Evolutionary conservation across 2,329 filamentous ascomycete genomes (phyloP).

Genomic region (Pleoardoris graminearum): DNA sequence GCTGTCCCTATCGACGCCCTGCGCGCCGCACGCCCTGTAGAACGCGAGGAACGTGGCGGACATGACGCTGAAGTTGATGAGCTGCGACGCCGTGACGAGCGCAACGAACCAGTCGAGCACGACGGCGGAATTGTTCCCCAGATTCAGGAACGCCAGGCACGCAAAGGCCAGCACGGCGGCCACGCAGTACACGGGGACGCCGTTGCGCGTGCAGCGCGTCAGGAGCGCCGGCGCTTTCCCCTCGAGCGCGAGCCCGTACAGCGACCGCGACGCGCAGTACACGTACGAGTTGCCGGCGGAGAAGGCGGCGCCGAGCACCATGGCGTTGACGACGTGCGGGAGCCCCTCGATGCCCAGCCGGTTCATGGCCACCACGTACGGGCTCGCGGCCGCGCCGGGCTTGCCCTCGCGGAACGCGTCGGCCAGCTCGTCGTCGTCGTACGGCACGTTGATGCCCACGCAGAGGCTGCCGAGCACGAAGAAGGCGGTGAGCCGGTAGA

Average conservation of each 20-base stretch:
- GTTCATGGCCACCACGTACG: conserved; percentile 65
- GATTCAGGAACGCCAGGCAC: conserved; percentile 73
- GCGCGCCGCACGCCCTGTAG: conserved; percentile 67
- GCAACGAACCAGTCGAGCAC: conserved; percentile 77
- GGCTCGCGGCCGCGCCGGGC: conserved; percentile 68
- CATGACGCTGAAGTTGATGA: conserved; percentile 55
- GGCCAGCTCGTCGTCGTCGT: conserved; percentile 65
- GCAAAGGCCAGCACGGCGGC: conserved; percentile 66
- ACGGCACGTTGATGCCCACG: conserved; percentile 70
- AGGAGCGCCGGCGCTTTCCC: conserved; percentile 60
- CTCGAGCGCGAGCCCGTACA: conserved; percentile 59
- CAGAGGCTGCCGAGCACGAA: conserved; percentile 75
- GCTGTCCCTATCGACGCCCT: conserved; percentile 67
- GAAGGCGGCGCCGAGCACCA: conserved; percentile 59
- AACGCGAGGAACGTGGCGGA: conserved; percentile 74
- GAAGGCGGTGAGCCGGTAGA: conserved; percentile 75
- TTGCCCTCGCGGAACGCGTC: conserved; percentile 62
- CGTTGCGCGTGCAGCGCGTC: conserved; percentile 61
- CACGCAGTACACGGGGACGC: conserved; percentile 76
- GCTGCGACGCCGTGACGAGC: conserved; percentile 71
- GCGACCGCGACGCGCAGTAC: conserved; percentile 58
- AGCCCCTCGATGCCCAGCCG: conserved; percentile 59
- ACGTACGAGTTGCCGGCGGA: conserved; percentile 60
- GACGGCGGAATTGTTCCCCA: conserved; percentile 67
- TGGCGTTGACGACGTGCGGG: conserved; percentile 64